Conservation (phyloP, 1,284 basidiomycete genomes). For the Apiotrichum sp. region DNA sequence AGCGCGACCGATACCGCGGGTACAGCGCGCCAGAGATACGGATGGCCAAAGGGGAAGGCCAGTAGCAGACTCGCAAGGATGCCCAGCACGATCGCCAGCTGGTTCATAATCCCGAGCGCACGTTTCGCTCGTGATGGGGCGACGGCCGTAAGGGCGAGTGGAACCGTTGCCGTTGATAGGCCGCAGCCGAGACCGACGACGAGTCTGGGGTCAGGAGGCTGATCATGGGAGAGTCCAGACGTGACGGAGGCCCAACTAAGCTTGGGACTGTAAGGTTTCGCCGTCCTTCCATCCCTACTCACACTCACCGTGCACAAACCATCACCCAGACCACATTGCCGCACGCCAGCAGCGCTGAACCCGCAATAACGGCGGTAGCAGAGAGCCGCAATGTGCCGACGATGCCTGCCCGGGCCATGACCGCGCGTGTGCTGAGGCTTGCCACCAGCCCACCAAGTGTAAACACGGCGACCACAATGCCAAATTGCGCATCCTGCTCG, state of each 20-base stretch:
- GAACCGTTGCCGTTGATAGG: conserved; percentile 45
- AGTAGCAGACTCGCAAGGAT: conserved; percentile 45
- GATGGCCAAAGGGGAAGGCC: conserved; percentile 37
- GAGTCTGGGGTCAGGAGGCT: conserved; percentile 19
- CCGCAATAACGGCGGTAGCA: conserved; percentile 20
- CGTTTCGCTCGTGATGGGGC: conserved; percentile 43
- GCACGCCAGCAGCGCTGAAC: conserved; percentile 20
- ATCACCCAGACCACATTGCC: conserved; percentile 21
- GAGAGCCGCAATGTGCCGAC: conserved; percentile 26
- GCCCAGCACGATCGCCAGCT: conserved; percentile 44
- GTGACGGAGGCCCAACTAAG: neutral
- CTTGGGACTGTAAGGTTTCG: too few species aligned
- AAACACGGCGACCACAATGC: conserved; percentile 47
- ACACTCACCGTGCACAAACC: conserved; percentile 29
- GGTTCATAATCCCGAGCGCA: conserved; percentile 49
- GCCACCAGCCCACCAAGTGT: conserved; percentile 49
- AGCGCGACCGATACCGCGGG: conserved; percentile 33
- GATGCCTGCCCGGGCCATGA: conserved; percentile 21
- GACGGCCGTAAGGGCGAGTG: conserved; percentile 46
- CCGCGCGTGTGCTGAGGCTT: conserved; percentile 22
- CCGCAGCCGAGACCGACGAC: conserved; percentile 48
- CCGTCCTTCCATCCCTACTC: too few species aligned
- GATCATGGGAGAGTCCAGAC: neutral
- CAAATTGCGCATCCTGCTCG: conserved; percentile 34
- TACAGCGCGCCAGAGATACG: conserved; percentile 41